Evolutionary conservation across 768 basidiomycete genomes (phyloP).

Genomic region (Psilocybe cubensis): DNA sequence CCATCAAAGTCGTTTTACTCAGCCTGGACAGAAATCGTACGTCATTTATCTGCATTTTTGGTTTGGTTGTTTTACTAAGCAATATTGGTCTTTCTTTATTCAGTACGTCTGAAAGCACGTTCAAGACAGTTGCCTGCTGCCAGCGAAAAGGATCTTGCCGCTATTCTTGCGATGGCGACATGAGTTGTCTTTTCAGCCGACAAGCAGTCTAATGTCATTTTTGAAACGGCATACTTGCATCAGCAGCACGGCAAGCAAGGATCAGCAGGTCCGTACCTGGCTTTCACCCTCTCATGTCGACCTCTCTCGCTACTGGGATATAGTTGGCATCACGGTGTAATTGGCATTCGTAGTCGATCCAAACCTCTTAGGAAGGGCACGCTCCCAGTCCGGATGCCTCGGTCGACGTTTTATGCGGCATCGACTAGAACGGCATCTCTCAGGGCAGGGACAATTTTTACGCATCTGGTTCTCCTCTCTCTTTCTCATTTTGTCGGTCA

Average conservation of each 20-base stretch:
- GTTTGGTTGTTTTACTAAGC: slow-evolving; percentile 14
- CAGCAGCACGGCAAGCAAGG: background rate
- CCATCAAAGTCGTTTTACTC: slow-evolving; percentile 85
- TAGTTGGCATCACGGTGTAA: background rate
- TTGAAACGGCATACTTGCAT: background rate
- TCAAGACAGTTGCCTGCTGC: slow-evolving; percentile 85
- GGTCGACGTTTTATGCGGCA: background rate
- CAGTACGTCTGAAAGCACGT: slow-evolving; percentile 90
- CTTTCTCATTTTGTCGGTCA: too few relatives aligned
- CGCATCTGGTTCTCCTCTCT: too few relatives aligned
- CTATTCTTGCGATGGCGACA: slow-evolving; percentile 52
- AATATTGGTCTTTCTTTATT: slow-evolving; percentile 17
- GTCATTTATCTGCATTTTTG: slow-evolving; percentile 26
- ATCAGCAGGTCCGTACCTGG: background rate
- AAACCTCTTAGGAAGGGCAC: background rate
- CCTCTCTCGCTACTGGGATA: background rate
- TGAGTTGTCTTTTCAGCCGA: slow-evolving; percentile 8
- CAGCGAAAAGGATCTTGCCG: slow-evolving; percentile 83
- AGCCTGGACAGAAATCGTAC: slow-evolving; percentile 91
- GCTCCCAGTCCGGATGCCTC: background rate
- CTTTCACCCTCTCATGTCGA: background rate
- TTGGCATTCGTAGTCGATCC: background rate
- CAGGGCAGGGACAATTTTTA: background rate
- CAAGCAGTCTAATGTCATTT: background rate
- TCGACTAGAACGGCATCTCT: background rate